Conservation (phyloP, 23 red algal species). For the Cyanidiococcus yangmingshanensis region DNA sequence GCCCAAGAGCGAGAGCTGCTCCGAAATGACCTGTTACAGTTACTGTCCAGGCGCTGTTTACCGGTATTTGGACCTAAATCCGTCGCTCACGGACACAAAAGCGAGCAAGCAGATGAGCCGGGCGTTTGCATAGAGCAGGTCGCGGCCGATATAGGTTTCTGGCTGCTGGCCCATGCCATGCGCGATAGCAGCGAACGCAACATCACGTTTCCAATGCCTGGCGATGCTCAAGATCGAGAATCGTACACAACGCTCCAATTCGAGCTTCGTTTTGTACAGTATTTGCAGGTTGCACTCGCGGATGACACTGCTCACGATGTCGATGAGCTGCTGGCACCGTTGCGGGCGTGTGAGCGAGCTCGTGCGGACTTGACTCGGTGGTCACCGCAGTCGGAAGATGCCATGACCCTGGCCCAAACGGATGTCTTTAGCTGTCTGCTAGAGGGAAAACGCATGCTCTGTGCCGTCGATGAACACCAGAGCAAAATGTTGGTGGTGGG, state of each 20-base stretch:
- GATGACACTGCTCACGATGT: not conserved
- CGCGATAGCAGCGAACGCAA: not conserved
- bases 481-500: not conserved
- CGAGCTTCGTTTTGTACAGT: not conserved
- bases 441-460: not conserved
- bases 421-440: not conserved
- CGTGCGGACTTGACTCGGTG: not conserved
- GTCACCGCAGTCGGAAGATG: not conserved
- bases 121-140: not conserved
- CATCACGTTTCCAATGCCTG: not conserved
- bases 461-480: not conserved
- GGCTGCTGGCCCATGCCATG: not conserved
- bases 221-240: not conserved
- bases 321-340: not conserved
- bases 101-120: not conserved
- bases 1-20: not conserved
- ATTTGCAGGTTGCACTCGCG: not conserved
- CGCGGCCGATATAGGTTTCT: not conserved
- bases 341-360: not conserved
- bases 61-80: not conserved
- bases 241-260: not conserved
- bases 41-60: not conserved
- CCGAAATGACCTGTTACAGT: not conserved
- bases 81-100: not conserved
- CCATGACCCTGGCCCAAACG: not conserved